Evolutionary conservation across 2,329 filamentous ascomycete genomes (phyloP).

Genomic region (Aspergillus proliferans): DNA sequence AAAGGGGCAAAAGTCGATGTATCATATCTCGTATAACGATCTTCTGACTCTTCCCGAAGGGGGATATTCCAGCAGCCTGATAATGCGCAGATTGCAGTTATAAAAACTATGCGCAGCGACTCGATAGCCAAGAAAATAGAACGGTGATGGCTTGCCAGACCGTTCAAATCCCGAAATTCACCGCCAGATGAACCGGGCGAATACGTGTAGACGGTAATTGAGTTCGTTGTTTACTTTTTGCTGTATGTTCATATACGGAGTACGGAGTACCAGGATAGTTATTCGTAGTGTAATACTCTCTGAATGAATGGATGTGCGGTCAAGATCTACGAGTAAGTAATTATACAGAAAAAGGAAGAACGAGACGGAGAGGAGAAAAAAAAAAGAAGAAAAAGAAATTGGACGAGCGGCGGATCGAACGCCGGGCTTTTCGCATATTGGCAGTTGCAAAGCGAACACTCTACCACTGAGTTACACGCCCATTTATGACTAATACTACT

Average conservation of each 20-base stretch:
- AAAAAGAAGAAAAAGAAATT: background rate
- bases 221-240: too few species aligned
- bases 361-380: background rate
- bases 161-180: too few species aligned
- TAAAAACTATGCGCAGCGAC: too few species aligned
- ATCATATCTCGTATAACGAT: background rate
- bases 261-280: background rate
- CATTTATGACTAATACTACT: background rate
- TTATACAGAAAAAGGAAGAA: background rate
- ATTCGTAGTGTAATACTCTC: background rate
- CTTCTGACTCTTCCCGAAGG: background rate
- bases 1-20: background rate
- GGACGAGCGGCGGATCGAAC: background rate
- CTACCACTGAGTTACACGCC: background rate
- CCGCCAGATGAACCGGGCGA: too few species aligned
- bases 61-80: background rate
- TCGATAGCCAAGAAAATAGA: too few species aligned
- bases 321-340: too few species aligned
- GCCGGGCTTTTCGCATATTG: background rate
- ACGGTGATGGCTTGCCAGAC: too few species aligned
- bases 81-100: background rate
- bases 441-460: background rate
- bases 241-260: too few species aligned
- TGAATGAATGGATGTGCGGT: too few species aligned
- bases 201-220: too few species aligned